Percentiles rank a stretch among this genome's conserved stretches.
Conservation (phyloP, 148 eudicot species). For the Diospyros lotus region DNA sequence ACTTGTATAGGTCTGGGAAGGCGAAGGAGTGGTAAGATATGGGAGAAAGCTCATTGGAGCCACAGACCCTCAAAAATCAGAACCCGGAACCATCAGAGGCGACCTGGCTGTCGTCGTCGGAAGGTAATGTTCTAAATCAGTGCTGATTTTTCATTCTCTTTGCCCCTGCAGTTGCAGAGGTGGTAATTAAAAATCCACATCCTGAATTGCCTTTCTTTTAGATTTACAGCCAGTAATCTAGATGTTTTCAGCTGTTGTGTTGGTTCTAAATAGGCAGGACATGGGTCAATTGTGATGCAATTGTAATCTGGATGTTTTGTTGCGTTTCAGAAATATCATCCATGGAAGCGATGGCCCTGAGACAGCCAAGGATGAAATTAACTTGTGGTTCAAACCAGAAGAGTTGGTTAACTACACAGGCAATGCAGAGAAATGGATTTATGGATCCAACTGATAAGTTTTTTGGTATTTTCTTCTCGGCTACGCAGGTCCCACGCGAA, state of each 20-base stretch:
- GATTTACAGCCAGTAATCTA: neutral
- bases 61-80: constrained; percentile 95
- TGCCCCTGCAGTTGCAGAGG: neutral
- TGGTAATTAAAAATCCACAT: neutral
- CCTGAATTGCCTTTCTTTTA: neutral
- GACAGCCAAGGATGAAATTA: constrained; percentile 93
- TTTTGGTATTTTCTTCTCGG: neutral
- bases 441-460: constrained; percentile 58
- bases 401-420: constrained; percentile 76
- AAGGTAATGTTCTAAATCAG: constrained; percentile 42
- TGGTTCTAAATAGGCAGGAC: neutral
- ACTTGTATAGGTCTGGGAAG: constrained; percentile 92
- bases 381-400: constrained; percentile 91
- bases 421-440: constrained; percentile 89
- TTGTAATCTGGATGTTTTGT: neutral
- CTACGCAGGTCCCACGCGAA: constrained; percentile 7
- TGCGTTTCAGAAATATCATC: constrained; percentile 63
- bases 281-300: neutral
- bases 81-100: constrained; percentile 98
- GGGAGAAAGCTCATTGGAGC: constrained; percentile 98
- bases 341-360: constrained; percentile 99
- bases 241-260: neutral
- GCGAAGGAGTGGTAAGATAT: constrained; percentile 90
- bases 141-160: neutral
- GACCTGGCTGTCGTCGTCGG: constrained; percentile 96